Base-by-base conservation (phyloP, 2,329 filamentous ascomycete species). In the Penicillium sp. region DNA sequence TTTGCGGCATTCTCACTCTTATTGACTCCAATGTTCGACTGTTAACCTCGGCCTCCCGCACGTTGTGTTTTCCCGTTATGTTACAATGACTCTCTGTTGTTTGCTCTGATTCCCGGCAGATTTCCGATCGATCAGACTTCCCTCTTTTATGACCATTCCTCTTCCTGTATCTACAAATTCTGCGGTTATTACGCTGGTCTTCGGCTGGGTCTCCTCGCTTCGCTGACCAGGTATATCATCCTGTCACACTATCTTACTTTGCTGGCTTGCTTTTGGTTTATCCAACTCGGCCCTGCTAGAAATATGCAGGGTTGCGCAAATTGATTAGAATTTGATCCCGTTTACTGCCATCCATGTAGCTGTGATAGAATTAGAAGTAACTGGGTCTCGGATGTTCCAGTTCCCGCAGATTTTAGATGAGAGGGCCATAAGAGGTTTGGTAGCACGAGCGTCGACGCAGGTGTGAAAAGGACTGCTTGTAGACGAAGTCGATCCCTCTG, bases 131-230 rank as follows among this genome's bases (percentile, higher is more conserved):
- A 57, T 52, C 22, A 37, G 50, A 58, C 54, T 54, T 60, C 66
- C 52, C 54, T 68, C 66, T 53, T 64, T 31, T 14, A 67, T 56
- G 66, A 58, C 47, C 37, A 39, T 37, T 39, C 24, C 36, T 55
- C 49, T 58, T 47, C 58, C 58, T 68, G 66, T 68, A 68, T 65
- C 55, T 66, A 66, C 65, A 59, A 64, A 24, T 39, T 54, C 49
- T 11, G 3, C 11, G 35, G 9, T 54, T 60, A 36, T 60, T 43
- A 62, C 54, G 58, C 52, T 55, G 54, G 56, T 54, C 50, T 40
- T 58, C 49, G 58, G 49, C 49, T 50, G 19, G 58, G 50, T 61
- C 9, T 14, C 10, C 46, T 19, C 16, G 4, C 56, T 24, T 46
- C 35, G 50, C 50, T 55, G 59, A 59, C 58, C 50, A 56, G 52